A percentile compares a stretch with the other conserved stretches of the same genome.
Evolutionary conservation across 805 yeast genomes (phyloP).

Genomic region (Metschnikowia baotianmanensis): DNA sequence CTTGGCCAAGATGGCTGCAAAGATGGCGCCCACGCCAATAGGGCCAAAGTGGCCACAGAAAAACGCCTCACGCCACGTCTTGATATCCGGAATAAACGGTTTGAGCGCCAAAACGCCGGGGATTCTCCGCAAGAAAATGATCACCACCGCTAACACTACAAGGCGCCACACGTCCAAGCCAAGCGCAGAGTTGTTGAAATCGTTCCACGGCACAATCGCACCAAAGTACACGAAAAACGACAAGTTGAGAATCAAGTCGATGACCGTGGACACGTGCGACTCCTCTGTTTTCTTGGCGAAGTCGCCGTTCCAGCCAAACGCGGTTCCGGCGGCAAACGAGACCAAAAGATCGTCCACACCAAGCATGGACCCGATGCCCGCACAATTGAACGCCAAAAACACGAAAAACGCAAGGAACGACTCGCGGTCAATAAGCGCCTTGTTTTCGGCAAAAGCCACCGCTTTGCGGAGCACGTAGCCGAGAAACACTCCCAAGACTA

Average conservation of each 20-base stretch:
- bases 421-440: slow-evolving; percentile 77
- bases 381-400: slow-evolving; percentile 77
- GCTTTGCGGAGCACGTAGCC: slow-evolving; percentile 72
- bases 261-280: slow-evolving; percentile 84
- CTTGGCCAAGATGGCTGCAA: slow-evolving; percentile 78
- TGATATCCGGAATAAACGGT: slow-evolving; percentile 81
- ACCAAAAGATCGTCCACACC: slow-evolving; percentile 89
- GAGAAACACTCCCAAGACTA: slow-evolving; percentile 65
- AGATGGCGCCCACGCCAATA: slow-evolving; percentile 91
- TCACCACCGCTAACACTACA: slow-evolving; percentile 67
- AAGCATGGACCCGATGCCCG: slow-evolving; percentile 83
- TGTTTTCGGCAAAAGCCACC: slow-evolving; percentile 69
- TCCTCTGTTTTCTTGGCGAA: slow-evolving; percentile 81
- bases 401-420: slow-evolving; percentile 84
- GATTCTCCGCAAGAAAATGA: slow-evolving; percentile 72
- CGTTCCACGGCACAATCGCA: slow-evolving; percentile 85
- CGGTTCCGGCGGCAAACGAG: slow-evolving; percentile 89
- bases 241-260: slow-evolving; percentile 77
- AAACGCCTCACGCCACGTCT: slow-evolving; percentile 90
- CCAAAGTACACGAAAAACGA: slow-evolving; percentile 90
- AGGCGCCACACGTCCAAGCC: slow-evolving; percentile 81
- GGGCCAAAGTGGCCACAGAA: slow-evolving; percentile 97
- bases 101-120: slow-evolving; percentile 77
- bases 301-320: slow-evolving; percentile 93
- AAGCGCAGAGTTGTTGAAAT: slow-evolving; percentile 57